Base-by-base conservation (phyloP, 768 basidiomycete species). In the Multifurca ochricompacta region DNA sequence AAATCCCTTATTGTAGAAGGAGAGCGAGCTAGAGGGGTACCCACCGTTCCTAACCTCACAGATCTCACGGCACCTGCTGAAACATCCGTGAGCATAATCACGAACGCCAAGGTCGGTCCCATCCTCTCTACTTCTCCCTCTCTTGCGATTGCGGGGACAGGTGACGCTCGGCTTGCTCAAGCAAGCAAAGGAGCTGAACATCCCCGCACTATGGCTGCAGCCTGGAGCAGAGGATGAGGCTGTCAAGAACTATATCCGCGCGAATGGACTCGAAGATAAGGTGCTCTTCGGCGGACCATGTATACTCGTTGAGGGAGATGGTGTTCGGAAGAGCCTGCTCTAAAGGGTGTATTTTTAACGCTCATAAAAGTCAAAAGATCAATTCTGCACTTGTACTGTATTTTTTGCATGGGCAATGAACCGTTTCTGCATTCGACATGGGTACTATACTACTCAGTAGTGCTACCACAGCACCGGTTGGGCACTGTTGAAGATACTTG, bases 171-270 rank as follows among this genome's bases (percentile, higher is more conserved):
- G 70, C 21, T 59, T 90, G 50, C 69, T 91, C 62, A 71, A 83
- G 65, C 74, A 81, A 54, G 85, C 83, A 7, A 82, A 83, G 66
- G 74, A 75, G n/a, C 77, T 81, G n/a, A 68, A 69, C n/a, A 68
- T 89, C n/a, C 85, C 83, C 5, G 76, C 82, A 3, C 74, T 92
- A 40, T 95, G 92, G 92, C 77, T 94, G 28, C 92, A 95, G 66
- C 92, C 92, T 6, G 91, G 91, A 19, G 88, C 91, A 6, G 82
- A 85, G 59, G 83, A 90, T 62, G 75, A 72, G 14, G 68, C 69
- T 3, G 88, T 92, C 43, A 68, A 73, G 14, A 63, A 73, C 14
- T 93, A 78, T 62, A 81, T 93, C 65, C 75, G 78, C 36, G 77
- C 81, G 54, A 81, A 84, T 47, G 77, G 73, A 4, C 68, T 91